These are phyloP conservation scores for Magnaporthales sp. DNA, from an alignment of 2,329 filamentous ascomycete species.

Conservation along the genomic window DNA sequence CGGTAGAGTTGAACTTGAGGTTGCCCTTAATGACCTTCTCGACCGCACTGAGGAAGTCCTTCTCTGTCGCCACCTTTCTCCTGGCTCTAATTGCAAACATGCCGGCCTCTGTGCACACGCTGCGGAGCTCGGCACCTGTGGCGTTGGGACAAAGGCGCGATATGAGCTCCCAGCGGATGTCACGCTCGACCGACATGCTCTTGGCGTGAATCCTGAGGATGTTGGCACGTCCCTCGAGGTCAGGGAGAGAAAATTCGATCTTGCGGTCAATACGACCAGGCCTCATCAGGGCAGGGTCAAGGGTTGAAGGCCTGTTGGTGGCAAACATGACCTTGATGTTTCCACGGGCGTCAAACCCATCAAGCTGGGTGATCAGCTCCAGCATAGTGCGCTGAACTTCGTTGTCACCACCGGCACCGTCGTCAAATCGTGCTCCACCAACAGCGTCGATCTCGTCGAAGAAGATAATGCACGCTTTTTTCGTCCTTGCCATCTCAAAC, in stretches of 20 bases:
- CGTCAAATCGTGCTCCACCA: constrained; percentile 97
- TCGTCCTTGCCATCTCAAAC: constrained; percentile 98
- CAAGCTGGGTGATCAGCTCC: constrained; percentile 94
- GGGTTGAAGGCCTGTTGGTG: constrained; percentile 99
- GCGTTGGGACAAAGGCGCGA: constrained; percentile 94
- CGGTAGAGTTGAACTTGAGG: constrained; percentile 98
- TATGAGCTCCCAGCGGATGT: constrained; percentile 98
- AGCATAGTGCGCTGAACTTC: constrained; percentile 99
- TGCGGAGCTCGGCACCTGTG: constrained; percentile 90
- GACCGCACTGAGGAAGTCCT: constrained; percentile 95
- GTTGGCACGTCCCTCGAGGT: constrained; percentile 94
- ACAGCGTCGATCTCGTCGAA: constrained; percentile 99
- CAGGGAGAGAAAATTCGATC: constrained; percentile 96
- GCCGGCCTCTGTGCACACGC: constrained; percentile 94
- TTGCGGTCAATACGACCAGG: constrained; percentile 98
- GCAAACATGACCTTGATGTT: constrained; percentile 99
- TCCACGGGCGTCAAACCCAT: constrained; percentile 96
- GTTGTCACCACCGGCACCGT: constrained; percentile 90
- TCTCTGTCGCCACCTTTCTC: constrained; percentile 96
- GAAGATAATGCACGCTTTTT: constrained; percentile 99
- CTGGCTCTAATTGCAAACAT: constrained; percentile 96
- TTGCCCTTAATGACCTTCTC: constrained; percentile 99
- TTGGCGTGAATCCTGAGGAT: constrained; percentile 98
- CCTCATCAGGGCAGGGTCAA: constrained; percentile 92
- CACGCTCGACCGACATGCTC: constrained; percentile 98